These are phyloP conservation scores for Apophysomyces elegans DNA, from an alignment of 371 early-diverging fungal genomes.

Conservation along the genomic window DNA sequence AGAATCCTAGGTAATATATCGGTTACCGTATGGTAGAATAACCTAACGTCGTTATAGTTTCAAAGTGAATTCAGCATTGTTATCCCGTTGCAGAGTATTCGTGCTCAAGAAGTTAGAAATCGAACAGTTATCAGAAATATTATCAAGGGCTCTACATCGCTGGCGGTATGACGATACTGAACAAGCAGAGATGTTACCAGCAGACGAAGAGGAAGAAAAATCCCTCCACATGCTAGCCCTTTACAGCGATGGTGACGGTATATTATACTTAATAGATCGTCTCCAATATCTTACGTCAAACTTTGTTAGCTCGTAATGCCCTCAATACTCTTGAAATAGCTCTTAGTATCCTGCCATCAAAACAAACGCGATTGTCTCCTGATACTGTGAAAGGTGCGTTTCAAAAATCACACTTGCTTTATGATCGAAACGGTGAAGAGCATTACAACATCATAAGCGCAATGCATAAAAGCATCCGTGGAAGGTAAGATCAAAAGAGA, in stretches of 20 bases:
- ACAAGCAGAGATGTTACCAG: conserved; percentile 12
- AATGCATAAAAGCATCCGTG: conserved; percentile 84
- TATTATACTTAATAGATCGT: neutral
- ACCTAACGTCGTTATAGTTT: conserved; percentile 45
- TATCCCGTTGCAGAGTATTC: conserved; percentile 83
- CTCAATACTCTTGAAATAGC: conserved; percentile 75
- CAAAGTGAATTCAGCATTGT: conserved; percentile 79
- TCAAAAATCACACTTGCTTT: conserved; percentile 78
- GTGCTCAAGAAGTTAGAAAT: conserved; percentile 67
- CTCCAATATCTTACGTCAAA: neutral
- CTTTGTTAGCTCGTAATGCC: conserved; percentile 61
- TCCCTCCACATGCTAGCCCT: conserved; percentile 53
- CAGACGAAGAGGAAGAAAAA: conserved; percentile 35
- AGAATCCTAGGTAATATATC: conserved; percentile 75
- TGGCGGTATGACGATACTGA: conserved; percentile 43
- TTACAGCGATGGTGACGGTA: conserved; percentile 76
- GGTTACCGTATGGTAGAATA: neutral
- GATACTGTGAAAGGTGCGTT: conserved; percentile 59
- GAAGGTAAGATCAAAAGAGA: conserved; percentile 46
- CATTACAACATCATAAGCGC: conserved; percentile 92
- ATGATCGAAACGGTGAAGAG: conserved; percentile 85
- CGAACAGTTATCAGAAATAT: conserved; percentile 62
- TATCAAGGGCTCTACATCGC: conserved; percentile 57
- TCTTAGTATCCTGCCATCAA: conserved; percentile 38
- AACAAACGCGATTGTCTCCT: conserved; percentile 19